Percentiles rank a stretch among this genome's conserved stretches.
These are phyloP conservation scores for Ceratobasidium sp. DNA, from an alignment of 1,284 basidiomycete species.

Conservation along the genomic window DNA sequence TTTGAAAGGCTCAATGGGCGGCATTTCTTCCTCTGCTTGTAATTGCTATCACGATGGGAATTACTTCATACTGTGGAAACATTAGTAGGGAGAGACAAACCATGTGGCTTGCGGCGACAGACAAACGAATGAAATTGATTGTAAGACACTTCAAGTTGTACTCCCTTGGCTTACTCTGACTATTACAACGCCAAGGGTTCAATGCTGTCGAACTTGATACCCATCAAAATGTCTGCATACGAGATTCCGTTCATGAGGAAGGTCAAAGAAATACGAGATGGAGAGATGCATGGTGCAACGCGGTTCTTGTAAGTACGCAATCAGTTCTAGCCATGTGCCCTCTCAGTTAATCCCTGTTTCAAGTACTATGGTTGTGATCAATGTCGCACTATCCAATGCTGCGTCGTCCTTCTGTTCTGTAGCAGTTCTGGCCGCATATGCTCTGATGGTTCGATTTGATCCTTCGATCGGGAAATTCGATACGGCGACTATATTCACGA, in stretches of 20 bases:
- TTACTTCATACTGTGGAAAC: conserved; percentile 22
- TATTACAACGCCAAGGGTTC: neutral
- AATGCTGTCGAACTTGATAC: conserved; percentile 15
- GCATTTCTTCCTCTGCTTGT: conserved; percentile 18
- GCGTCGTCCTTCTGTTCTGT: conserved; percentile 12
- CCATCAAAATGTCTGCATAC: conserved; percentile 28
- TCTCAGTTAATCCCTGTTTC: neutral
- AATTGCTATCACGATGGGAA: neutral
- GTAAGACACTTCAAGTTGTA: neutral
- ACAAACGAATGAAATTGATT: conserved; percentile 28
- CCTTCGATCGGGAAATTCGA: conserved; percentile 18
- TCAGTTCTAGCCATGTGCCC: neutral
- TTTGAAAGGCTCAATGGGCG: conserved; percentile 4
- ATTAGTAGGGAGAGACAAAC: neutral
- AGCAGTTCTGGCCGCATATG: conserved; percentile 9
- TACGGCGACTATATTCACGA: conserved; percentile 13
- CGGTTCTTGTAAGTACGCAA: conserved; percentile 3
- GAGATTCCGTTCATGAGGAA: conserved; percentile 7
- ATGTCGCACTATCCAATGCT: conserved; percentile 7
- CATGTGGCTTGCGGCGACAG: neutral
- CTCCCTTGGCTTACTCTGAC: neutral
- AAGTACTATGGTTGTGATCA: conserved; percentile 12
- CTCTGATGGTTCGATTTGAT: conserved; percentile 21
- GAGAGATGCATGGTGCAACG: neutral
- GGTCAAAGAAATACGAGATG: conserved; percentile 13